Base-by-base conservation (phyloP, 176 grass and related monocot species). In the Carex myosuroides region DNA sequence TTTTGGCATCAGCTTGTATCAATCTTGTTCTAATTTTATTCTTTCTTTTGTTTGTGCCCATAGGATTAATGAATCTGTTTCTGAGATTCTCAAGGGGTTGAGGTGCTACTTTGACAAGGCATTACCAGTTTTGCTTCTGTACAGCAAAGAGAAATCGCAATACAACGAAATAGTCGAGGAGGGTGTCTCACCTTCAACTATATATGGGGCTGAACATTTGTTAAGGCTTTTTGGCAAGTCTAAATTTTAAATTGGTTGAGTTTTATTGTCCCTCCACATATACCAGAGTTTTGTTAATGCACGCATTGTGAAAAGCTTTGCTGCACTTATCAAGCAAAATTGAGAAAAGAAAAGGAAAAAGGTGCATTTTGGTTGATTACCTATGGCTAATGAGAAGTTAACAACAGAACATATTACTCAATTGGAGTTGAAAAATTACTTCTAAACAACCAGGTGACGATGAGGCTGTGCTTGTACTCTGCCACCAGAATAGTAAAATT, bases 201-300 rank as follows among this genome's bases (percentile, higher is more conserved):
- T 98, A 62, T 98, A 98, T 93, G 95, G 95, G 87, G 95, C 95
- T 80, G 95, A 98, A 87, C 95, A 98, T 86, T 68, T 98, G 80
- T 80, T 98, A 20, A 92, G 95, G 17, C 88, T 98, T 94, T 98
- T 98, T 87, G 95, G 95, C 94, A 98, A 88, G 89, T 54, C 33
- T 79, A 54, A 64, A 10, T 81, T 30, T 81, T 65, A 44, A 60
- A 86, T 79, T 84, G 8, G 41, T 80, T 56, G 24, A 56, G 72
- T 67, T 84, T 48, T 90, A 11, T 79, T 80, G 21, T 74, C 0
- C 81, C 17, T 89, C 18, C 2, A 20, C 4, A 30, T 57, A 78
- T 57, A 10, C 73, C 52, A 18, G 73, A 32, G 4, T 11, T 78
- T 57, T 5, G 2, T 78, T 78, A 33, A 26, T 78, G 24, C 26